Evolutionary conservation across 352 stramenopile genomes (phyloP), one percentile per base, ranked within the genome.

Genomic region (Globisporangium canariense): DNA sequence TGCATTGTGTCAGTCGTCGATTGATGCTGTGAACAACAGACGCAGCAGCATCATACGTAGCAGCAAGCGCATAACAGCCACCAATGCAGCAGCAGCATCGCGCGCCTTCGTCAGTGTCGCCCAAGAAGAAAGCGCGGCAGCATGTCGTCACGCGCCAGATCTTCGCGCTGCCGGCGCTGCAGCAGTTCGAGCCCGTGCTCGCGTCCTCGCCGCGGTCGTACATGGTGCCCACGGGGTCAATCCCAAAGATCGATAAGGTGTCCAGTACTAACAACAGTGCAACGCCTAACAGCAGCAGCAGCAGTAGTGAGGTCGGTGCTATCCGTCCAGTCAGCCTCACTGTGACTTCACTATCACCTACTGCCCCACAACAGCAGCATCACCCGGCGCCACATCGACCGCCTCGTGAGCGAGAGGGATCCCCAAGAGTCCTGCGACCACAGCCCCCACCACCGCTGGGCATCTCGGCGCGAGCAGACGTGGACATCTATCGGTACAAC

Each of bases 161-260:
- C 8, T 86, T 90, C 41, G 65, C 77, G 34, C 64, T 92, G 53
- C 79, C 83, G 2, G 73, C 74, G 62, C 74, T 92, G 52, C 75
- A 89, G 36, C 76, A 86, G 58, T 90, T 88, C 43, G 76, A 88
- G 59, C 78, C 85, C 1, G 79, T 93, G 53, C 62, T 85, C 49
- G 54, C 63, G 51, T 71, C 69, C 40, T 76, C 77, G 4, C 68
- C 73, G 11, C 71, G 69, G 46, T 68, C 65, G 14, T 76, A 79
- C 53, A 70, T 76, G 66, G 54, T 73, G 22, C 57, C 57, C 1
- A 64, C 62, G 0, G 40, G 62, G 2, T 40, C 36, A 5, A 68
- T 64, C 22, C 55, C 62, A n/a, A 68, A 64, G 38, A 55, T 68
- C n/a, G 56, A 60, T 34, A 58, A 6, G 41, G 60, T 14, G 5